Base-by-base conservation (phyloP, 1,139 yeast genomes). In the Nakaseomyces delphensis region DNA sequence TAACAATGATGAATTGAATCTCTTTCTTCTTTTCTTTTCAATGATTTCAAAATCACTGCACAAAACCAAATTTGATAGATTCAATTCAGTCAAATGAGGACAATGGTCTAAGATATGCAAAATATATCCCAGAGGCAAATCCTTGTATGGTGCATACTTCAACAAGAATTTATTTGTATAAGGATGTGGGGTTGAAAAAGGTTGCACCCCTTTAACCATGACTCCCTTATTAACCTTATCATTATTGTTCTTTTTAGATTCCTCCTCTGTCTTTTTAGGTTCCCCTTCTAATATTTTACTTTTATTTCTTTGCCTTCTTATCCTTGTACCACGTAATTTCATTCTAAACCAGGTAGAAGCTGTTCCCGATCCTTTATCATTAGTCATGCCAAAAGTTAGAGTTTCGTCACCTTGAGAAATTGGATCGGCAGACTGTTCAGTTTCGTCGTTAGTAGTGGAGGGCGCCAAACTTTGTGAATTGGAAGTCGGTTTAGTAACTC, bases 101-200 rank as follows among this genome's bases (percentile, higher is more conserved):
- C 93, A 82, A 30, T 73, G 61, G 32, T 70, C 70, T 32, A 83
- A 56, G 37, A 82, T 55, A 57, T 80, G 86, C 24, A 82, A 57
- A 6, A 82, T 54, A 52, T 76, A 74, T 0, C 91, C 93, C 38
- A 79, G 64, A 0, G 93, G 93, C 4, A 83, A 54, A 59, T 83
- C 93, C 51, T 70, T 75, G 14, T 78, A 70, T 18, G 71, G 66
- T 2, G 83, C 70, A 55, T 79, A 79, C 54, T 72, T 77, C 41
- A 69, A 54, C 33, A 82, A 57, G 48, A 75, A 76, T 48, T 73
- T 71, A 55, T 77, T 80, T 38, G 79, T 77, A 31, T 64, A 58
- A 3, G 89, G 91, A 56, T 82, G 89, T 8, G 59, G 39, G 0
- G 46, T 43, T 19, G 36, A 45, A 21, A 44, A 39, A n/a, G 54